These are phyloP conservation scores for Durio zibethinus DNA, from an alignment of 345 rosid species.

Conservation along the genomic window DNA sequence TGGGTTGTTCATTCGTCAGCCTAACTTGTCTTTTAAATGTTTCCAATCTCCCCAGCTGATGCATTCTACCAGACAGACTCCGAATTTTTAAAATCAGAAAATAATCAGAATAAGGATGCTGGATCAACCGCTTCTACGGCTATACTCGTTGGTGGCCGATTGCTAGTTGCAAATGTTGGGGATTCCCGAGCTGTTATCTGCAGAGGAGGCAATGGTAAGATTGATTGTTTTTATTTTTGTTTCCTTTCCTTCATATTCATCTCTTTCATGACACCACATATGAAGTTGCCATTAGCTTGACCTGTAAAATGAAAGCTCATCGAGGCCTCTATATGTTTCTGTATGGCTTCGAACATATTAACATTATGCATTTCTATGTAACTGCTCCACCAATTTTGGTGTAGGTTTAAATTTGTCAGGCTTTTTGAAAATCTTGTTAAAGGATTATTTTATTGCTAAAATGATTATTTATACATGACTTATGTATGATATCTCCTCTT, in stretches of 20 bases:
- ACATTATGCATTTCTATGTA: not conserved
- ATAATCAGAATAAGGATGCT: constrained; percentile 93
- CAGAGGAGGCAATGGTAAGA: constrained; percentile 88
- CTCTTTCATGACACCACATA: not conserved
- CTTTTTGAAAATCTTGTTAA: constrained; percentile 5
- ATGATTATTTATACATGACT: not conserved
- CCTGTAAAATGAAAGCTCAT: not conserved
- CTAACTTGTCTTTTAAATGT: constrained; percentile 18
- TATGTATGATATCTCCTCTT: constrained; percentile 1
- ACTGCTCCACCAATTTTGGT: not conserved
- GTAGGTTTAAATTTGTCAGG: not conserved
- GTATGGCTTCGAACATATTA: not conserved
- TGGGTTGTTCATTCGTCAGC: constrained; percentile 9
- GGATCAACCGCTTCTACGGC: constrained; percentile 99
- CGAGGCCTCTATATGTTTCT: not conserved
- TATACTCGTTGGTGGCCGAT: constrained; percentile 83
- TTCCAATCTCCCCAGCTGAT: constrained; percentile 62
- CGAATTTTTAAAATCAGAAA: constrained; percentile 87
- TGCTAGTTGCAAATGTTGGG: constrained; percentile 96
- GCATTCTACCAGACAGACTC: constrained; percentile 91
- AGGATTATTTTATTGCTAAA: not conserved
- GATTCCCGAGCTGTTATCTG: constrained; percentile 98
- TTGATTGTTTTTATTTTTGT: not conserved
- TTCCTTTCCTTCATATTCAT: not conserved
- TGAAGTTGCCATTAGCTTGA: not conserved